phyloP scores from a whole-genome alignment of 2,329 filamentous ascomycete species.

The Knoxdaviesia capensis region DNA sequence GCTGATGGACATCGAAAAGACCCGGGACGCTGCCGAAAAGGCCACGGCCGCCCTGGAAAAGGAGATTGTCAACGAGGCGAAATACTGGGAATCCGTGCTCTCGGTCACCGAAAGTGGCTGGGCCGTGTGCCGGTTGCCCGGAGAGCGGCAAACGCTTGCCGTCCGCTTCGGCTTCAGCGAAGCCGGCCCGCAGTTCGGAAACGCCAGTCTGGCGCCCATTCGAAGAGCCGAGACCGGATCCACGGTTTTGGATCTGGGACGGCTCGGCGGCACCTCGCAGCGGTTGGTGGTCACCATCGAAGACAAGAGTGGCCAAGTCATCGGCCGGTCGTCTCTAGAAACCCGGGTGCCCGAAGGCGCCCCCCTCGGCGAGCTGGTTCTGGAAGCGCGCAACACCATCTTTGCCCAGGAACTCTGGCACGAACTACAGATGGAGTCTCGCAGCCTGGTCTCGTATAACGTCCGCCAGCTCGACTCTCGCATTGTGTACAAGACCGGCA shows the following conservation, averaged over 20 bases:
- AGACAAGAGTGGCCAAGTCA: conserved; percentile 27
- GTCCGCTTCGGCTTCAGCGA: conserved; percentile 84
- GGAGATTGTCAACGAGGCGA: conserved; percentile 62
- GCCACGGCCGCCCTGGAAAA: conserved; percentile 53
- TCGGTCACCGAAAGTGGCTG: conserved; percentile 69
- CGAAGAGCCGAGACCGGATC: conserved; percentile 54
- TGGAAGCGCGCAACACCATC: conserved; percentile 57
- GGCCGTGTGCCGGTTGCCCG: conserved; percentile 61
- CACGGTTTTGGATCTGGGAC: conserved; percentile 50
- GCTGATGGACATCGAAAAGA: conserved; percentile 53
- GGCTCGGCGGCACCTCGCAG: conserved; percentile 27
- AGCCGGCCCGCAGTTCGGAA: conserved; percentile 36
- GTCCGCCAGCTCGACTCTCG: conserved; percentile 41
- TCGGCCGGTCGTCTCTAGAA: conserved; percentile 29
- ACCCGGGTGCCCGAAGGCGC: conserved; percentile 30
- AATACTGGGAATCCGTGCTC: conserved; percentile 77
- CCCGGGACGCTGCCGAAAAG: conserved; percentile 52
- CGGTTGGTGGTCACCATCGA: conserved; percentile 49
- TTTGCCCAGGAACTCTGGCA: conserved; percentile 80
- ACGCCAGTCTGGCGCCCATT: conserved; percentile 65
- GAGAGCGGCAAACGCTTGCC: conserved; percentile 53
- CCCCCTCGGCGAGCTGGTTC: conserved; percentile 46
- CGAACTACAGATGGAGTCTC: conserved; percentile 68
- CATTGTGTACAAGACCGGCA: conserved; percentile 33
- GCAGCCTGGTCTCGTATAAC: conserved; percentile 48